A percentile compares a stretch with the other conserved stretches of the same genome.
Conservation (phyloP, 495 filamentous ascomycete genomes). For the Trichoderma asperelloides region DNA sequence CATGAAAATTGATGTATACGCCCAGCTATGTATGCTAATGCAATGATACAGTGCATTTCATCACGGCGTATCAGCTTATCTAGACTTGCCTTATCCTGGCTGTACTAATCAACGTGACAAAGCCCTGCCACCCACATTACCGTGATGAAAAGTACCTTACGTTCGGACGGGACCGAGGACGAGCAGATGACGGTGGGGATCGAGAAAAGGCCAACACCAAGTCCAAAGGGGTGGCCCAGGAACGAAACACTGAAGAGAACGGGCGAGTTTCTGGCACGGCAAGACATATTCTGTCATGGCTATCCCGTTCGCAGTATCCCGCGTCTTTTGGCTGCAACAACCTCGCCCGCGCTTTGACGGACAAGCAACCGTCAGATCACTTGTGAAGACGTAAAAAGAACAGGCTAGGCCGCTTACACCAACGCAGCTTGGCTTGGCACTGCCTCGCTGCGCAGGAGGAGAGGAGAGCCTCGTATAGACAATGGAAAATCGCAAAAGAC, state of each 20-base stretch:
- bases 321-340: neutral
- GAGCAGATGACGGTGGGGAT: neutral
- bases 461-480: neutral
- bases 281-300: neutral
- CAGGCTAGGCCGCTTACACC: neutral
- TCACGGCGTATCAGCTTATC: slow-evolving; percentile 1
- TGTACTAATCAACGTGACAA: neutral
- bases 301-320: slow-evolving; percentile 1
- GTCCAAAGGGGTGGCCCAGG: neutral
- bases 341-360: neutral
- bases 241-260: neutral
- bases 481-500: neutral
- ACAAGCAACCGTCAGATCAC: neutral
- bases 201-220: neutral
- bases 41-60: neutral
- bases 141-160: slow-evolving; percentile 1
- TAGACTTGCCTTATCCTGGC: neutral
- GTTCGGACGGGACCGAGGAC: neutral
- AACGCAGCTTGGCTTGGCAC: neutral
- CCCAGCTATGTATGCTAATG: neutral
- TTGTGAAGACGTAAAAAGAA: neutral
- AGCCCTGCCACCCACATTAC: neutral
- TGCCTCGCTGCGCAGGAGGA: neutral
- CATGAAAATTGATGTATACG: neutral
- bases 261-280: neutral